Percentiles rank a stretch among this genome's conserved stretches.
These are phyloP conservation scores for Oxyria digyna DNA, from an alignment of 148 eudicot species.

Conservation along the genomic window DNA sequence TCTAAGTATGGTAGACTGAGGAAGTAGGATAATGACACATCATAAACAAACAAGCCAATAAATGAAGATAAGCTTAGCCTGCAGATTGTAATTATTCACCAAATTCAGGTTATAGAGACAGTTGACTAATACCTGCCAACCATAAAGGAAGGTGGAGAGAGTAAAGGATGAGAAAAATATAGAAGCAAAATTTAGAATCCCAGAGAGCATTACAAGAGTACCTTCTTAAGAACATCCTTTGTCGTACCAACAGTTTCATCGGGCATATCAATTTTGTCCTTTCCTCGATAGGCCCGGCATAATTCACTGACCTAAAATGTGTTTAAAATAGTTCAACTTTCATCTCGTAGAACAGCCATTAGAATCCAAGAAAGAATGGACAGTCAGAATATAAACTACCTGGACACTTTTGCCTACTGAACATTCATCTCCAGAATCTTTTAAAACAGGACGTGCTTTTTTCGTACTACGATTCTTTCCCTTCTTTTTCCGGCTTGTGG, in stretches of 20 bases:
- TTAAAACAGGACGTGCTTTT: slow-evolving; percentile 31
- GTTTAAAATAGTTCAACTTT: slow-evolving; percentile 14
- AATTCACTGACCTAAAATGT: slow-evolving; percentile 42
- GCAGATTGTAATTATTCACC: not conserved
- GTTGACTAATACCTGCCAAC: not conserved
- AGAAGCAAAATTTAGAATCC: not conserved
- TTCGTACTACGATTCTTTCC: slow-evolving; percentile 51
- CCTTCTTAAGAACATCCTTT: not conserved
- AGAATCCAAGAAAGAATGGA: not conserved
- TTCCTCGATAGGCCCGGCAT: slow-evolving; percentile 17
- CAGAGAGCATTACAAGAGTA: not conserved
- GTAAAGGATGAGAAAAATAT: not conserved
- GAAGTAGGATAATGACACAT: not conserved
- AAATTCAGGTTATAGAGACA: not conserved
- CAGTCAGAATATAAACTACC: slow-evolving; percentile 25
- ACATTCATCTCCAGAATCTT: slow-evolving; percentile 24
- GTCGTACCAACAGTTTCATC: slow-evolving; percentile 13
- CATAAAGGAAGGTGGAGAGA: not conserved
- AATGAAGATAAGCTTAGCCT: not conserved
- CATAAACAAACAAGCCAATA: not conserved
- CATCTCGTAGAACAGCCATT: not conserved
- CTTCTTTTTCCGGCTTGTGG: slow-evolving; percentile 58
- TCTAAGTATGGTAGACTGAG: not conserved
- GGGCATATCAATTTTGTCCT: slow-evolving; percentile 12
- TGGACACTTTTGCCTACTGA: slow-evolving; percentile 20